Percentiles rank a stretch among this genome's conserved stretches.
phyloP scores from a whole-genome alignment of 345 rosid species.

The Gossypium rotundifolium region DNA sequence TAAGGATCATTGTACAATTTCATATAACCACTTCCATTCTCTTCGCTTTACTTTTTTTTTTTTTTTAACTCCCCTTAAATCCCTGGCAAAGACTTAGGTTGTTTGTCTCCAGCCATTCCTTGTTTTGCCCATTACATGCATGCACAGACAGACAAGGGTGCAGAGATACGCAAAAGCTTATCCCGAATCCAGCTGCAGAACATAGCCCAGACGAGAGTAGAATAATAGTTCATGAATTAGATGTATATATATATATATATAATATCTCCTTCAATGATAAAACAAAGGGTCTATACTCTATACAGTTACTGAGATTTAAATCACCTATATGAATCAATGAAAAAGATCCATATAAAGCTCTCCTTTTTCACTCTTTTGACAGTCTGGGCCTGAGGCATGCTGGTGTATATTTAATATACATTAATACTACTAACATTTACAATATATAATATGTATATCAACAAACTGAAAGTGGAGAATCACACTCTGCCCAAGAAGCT shows the following conservation, averaged over 20 bases:
- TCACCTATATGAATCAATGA: background rate
- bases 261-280: background rate
- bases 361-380: background rate
- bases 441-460: background rate
- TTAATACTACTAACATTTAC: background rate
- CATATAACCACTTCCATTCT: constrained; percentile 24
- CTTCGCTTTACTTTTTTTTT: background rate
- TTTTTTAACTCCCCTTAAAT: background rate
- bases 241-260: background rate
- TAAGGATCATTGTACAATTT: constrained; percentile 15
- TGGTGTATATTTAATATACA: constrained; percentile 26
- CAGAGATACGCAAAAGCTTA: constrained; percentile 22
- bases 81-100: constrained; percentile 15
- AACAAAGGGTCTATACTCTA: background rate
- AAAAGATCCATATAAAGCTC: too few species aligned
- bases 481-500: constrained; percentile 65
- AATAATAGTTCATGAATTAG: background rate
- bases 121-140: constrained; percentile 32
- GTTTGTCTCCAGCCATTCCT: constrained; percentile 3
- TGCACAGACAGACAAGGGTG: constrained; percentile 13
- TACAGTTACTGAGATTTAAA: too few species aligned
- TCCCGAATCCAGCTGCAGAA: constrained; percentile 21
- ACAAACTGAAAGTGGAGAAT: constrained; percentile 25
- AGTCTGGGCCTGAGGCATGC: constrained; percentile 7
- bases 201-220: background rate